These are phyloP conservation scores for Saitozyma sp. DNA, from an alignment of 768 basidiomycete species.

Conservation along the genomic window DNA sequence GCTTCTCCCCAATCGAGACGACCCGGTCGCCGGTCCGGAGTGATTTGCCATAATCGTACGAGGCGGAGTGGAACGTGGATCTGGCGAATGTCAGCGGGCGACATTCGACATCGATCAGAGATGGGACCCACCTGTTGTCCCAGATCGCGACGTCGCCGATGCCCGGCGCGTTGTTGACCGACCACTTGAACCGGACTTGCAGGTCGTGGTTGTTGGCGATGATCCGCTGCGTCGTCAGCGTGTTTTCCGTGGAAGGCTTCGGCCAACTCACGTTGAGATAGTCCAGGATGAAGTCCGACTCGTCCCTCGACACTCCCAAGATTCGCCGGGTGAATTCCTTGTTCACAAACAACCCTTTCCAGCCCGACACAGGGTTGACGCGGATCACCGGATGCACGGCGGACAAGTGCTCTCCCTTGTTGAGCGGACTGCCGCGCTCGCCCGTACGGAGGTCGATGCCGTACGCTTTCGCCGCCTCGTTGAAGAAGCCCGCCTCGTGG, in stretches of 20 bases:
- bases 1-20: not conserved
- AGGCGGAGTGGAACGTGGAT: not conserved
- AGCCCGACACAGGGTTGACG: constrained; percentile 63
- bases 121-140: not conserved
- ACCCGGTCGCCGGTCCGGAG: not conserved
- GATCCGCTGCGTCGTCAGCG: not conserved
- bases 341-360: constrained; percentile 63
- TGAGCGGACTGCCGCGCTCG: constrained; percentile 61
- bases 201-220: constrained; percentile 62
- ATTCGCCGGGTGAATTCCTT: constrained; percentile 62
- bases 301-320: constrained; percentile 60
- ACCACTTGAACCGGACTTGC: constrained; percentile 59
- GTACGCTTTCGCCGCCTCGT: constrained; percentile 46
- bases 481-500: constrained; percentile 54
- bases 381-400: constrained; percentile 62
- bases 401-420: constrained; percentile 58
- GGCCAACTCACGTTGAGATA: constrained; percentile 37
- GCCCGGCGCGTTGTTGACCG: constrained; percentile 1
- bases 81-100: not conserved
- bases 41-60: not conserved
- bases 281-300: constrained; percentile 58
- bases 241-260: constrained; percentile 29
- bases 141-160: not conserved
- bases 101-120: not conserved
- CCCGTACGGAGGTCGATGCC: constrained; percentile 17